phyloP scores from a whole-genome alignment of 1,284 basidiomycete species.

The Psilocybe mexicana region DNA sequence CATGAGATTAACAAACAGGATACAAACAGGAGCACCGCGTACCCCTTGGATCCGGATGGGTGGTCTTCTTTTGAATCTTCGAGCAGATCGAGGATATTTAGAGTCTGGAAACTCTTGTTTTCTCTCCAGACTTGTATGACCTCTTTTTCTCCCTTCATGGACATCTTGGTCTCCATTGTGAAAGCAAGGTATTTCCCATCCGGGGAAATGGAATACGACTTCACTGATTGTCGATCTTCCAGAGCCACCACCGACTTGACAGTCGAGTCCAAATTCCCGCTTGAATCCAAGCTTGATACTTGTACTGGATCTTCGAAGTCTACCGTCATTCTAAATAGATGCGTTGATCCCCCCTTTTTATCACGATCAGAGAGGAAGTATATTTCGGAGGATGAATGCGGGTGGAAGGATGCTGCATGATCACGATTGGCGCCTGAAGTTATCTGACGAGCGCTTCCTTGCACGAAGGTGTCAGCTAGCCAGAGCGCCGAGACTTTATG shows the following conservation, averaged over 20 bases:
- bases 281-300: no score
- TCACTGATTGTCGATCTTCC: slow-evolving; percentile 4
- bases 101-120: slow-evolving; percentile 6
- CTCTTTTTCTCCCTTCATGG: slow-evolving; percentile 14
- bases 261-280: neutral
- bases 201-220: slow-evolving; percentile 11
- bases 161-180: slow-evolving; percentile 3
- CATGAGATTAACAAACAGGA: neutral
- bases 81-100: slow-evolving; percentile 6
- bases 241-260: slow-evolving; percentile 1
- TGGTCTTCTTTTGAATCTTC: neutral
- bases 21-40: neutral
- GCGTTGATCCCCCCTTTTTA: slow-evolving; percentile 7
- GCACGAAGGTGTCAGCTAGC: slow-evolving; percentile 9
- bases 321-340: slow-evolving; percentile 3
- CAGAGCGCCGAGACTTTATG: slow-evolving; percentile 13
- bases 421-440: slow-evolving; percentile 10
- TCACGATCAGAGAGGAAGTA: slow-evolving; percentile 17
- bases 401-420: slow-evolving; percentile 8
- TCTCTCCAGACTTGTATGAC: slow-evolving; percentile 11
- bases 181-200: slow-evolving; percentile 11
- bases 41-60: neutral
- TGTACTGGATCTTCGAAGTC: neutral
- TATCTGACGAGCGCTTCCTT: slow-evolving; percentile 9
- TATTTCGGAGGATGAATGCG: slow-evolving; percentile 5